Evolutionary conservation across 495 filamentous ascomycete genomes (phyloP), one percentile per base, ranked within the genome.

Genomic region (Aspergillus coremiiformis): DNA sequence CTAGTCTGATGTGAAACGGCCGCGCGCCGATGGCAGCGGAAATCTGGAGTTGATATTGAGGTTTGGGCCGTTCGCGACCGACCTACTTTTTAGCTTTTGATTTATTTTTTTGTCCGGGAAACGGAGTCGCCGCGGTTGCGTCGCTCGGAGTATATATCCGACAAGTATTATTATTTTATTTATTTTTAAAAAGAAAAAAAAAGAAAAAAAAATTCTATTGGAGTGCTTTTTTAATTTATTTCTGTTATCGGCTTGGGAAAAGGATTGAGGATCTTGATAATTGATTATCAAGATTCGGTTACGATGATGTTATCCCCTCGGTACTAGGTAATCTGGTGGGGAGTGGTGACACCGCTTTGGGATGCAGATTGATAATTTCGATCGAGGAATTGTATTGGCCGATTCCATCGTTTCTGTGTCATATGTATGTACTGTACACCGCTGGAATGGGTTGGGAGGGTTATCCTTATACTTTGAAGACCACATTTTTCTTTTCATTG

Each of bases 1-100:
- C 47, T 51, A 48, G 57, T 51, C 15, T 39, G 35, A 60, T 54
- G 27, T 60, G 58, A 57, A 57, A 60, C 58, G 54, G 51, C 53
- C 51, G 51, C 51, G 51, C 53, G 49, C 32, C 22, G 33, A 17
- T 51, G 11, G 29, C 30, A 29, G 23, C 33, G 22, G 43, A 41
- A 42, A 43, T 30, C 44, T 29, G 44, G 51, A 42, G 47, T 32
- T 32, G 29, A 32, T 32, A 11, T 49, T 33, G 22, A 24, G 15
- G 20, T 33, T 32, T 35, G 35, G 35, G 35, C 35, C 35, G n/a
- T 48, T 24, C 20, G 29, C 29, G 37, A 30, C n/a, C n/a, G n/a
- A 27, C 24, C 24, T 8, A 4, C 24, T 8, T 27, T 27, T 4
- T 15, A 26, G 21, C 10, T 5, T 45, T n/a, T n/a, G n/a, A n/a